Base-by-base conservation (phyloP, 495 filamentous ascomycete genomes). In the Hypoxylon intermedium region DNA sequence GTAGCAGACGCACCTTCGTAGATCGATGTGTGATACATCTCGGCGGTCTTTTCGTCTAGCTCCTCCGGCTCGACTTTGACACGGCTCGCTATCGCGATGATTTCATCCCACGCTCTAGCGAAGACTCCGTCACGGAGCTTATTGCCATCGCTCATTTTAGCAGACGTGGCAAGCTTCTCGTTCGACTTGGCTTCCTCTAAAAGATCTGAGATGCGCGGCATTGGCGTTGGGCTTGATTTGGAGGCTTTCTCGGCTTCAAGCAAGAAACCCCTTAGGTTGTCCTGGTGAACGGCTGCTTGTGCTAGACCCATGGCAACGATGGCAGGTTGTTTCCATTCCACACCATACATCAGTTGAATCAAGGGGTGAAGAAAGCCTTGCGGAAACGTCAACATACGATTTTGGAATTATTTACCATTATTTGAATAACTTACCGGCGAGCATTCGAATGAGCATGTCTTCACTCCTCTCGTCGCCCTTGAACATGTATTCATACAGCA, bases 221-320 rank as follows among this genome's bases (percentile, higher is more conserved):
- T 67, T 13, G 42, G 71, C 6, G 70, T 69, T 1, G 61, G 48
- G 9, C 33, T 47, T 19, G 62, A 47, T 30, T 58, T 46, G 0
- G 83, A 79, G 12, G 73, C 72, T 62, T 80, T 68, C 65, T 93
- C 89, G 0, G 79, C 74, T 0, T 67, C 72, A 0, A 79, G 41
- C 18, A 94, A 73, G 46, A 84, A 80, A 12, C 24, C 60, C 5
- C 70, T 72, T 0, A 87, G 68, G 68, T 80, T 81, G 33, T 77
- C 66, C 0, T 76, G 72, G 62, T 90, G 87, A 5, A 89, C 81
- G 2, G 87, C 84, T 6, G 88, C 76, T 75, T 93, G 85, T 2
- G 93, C 90, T 5, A 96, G 79, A 2, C 75, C 92, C 79, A 94
- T 86, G 1, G 91, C 89, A 13, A 96, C 79, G 34, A 97, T 85